Base-by-base conservation (phyloP, 2,329 filamentous ascomycete genomes). In the Exophiala xenobiotica region DNA sequence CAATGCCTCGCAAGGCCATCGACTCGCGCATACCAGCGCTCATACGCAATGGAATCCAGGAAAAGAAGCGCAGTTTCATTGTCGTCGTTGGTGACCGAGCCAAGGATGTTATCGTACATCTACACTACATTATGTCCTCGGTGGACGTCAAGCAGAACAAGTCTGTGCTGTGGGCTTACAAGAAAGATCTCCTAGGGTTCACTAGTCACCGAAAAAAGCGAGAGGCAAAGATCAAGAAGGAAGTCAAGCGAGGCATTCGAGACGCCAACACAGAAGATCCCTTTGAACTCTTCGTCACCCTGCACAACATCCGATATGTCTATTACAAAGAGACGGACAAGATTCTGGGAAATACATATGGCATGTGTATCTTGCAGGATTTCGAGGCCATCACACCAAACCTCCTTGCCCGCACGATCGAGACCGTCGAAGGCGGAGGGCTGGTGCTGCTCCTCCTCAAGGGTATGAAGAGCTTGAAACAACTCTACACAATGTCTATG, bases 311-410 rank as follows among this genome's bases (percentile, higher is more conserved):
- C 68, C 88, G 93, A 70, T 99, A 99, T 80, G 90, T 93, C 51
- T 99, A 96, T 79, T 99, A 99, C 78, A 99, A 99, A 74, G 93
- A 99, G 75, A 97, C 93, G 22, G 93, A 99, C 66, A 97, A 96
- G 78, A 96, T 99, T 66, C 74, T 97, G 50, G 93, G 93, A 68
- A 95, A 97, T 70, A 99, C 93, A 37, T 99, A 93, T 67, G 92
- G 92, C 67, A 96, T 96, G 89, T 96, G 90, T 69, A 95, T 99
- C 59, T 74, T 99, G 62, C 93, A 99, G 70, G 93, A 99, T 67
- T 99, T 99, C 64, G 93, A 99, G 72, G 93, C 91, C 33, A 82
- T 99, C 61, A 99, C 93, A 7, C 93, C 93, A n/a, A 99, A 99
- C 67, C 79, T 96, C 59, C 81, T 99, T 24, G 93, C 93, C 18